Percentiles rank a stretch among this genome's conserved stretches.
phyloP scores from a whole-genome alignment of 371 early-diverging fungal species.

The Nosema granulosis region DNA sequence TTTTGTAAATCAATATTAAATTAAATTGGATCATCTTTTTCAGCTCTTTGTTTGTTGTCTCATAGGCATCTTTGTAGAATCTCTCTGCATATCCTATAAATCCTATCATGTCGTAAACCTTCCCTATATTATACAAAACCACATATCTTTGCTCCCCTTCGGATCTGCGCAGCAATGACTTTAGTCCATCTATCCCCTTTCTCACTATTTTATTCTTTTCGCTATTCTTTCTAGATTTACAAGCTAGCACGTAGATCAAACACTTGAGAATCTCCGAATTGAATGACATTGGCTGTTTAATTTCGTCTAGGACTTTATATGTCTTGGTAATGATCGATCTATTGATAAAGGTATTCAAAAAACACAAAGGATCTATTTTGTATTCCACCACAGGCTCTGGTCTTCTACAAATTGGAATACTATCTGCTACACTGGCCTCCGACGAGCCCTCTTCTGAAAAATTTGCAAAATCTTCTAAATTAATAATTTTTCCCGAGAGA shows the following conservation, averaged over 20 bases:
- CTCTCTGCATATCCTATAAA: conserved; percentile 63
- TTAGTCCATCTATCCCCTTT: conserved; percentile 56
- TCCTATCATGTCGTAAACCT: conserved; percentile 64
- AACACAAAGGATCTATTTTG: conserved; percentile 2
- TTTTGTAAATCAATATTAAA: conserved; percentile 55
- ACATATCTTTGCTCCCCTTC: conserved; percentile 45
- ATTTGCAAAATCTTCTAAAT: neutral
- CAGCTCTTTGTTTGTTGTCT: conserved; percentile 32
- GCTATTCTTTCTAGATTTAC: conserved; percentile 55
- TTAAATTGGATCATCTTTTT: conserved; percentile 53
- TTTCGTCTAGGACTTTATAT: conserved; percentile 4
- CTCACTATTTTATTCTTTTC: conserved; percentile 59
- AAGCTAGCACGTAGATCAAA: conserved; percentile 57
- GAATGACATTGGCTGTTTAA: neutral
- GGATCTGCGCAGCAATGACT: neutral
- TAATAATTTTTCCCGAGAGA: neutral
- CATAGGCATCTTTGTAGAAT: conserved; percentile 47
- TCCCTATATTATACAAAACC: conserved; percentile 62
- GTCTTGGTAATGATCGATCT: neutral
- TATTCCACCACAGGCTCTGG: neutral
- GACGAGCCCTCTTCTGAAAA: neutral
- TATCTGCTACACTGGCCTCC: neutral
- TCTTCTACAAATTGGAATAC: neutral
- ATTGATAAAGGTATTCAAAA: conserved; percentile 2
- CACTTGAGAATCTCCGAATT: neutral